Evolutionary conservation across 2,329 filamentous ascomycete genomes (phyloP).

Genomic region (Neocatenulostroma microsporum): DNA sequence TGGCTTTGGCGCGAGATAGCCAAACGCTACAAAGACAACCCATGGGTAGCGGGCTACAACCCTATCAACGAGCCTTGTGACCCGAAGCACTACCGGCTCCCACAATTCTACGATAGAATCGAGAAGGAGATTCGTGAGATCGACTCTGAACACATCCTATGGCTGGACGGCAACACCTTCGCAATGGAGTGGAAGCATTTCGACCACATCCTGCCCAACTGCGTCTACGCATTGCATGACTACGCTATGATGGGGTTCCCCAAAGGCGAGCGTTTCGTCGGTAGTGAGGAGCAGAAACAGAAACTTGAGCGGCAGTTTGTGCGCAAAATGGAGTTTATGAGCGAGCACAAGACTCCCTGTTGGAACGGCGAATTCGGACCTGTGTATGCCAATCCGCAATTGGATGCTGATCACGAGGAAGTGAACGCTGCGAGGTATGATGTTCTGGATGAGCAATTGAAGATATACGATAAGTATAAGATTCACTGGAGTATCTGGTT

Average conservation of each 20-base stretch:
- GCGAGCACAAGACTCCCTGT: slow-evolving; percentile 34
- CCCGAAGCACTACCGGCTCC: slow-evolving; percentile 39
- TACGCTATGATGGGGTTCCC: slow-evolving; percentile 48
- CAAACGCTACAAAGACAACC: slow-evolving; percentile 37
- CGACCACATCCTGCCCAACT: slow-evolving; percentile 35
- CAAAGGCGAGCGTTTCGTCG: slow-evolving; percentile 35
- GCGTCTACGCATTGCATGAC: slow-evolving; percentile 47
- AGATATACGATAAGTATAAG: slow-evolving; percentile 45
- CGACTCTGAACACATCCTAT: slow-evolving; percentile 43
- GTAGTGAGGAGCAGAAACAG: slow-evolving; percentile 36
- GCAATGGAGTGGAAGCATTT: slow-evolving; percentile 38
- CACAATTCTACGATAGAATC: slow-evolving; percentile 40
- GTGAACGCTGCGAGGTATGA: slow-evolving; percentile 38
- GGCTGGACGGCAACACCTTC: slow-evolving; percentile 30
- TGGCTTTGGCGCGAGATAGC: slow-evolving; percentile 46
- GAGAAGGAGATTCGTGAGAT: slow-evolving; percentile 41
- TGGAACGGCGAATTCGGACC: slow-evolving; percentile 47
- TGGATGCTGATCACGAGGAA: slow-evolving; percentile 31
- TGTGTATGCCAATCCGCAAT: slow-evolving; percentile 37
- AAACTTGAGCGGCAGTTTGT: slow-evolving; percentile 39
- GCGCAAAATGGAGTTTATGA: slow-evolving; percentile 44
- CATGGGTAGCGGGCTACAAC: slow-evolving; percentile 46
- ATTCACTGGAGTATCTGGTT: slow-evolving; percentile 49
- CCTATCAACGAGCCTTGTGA: slow-evolving; percentile 47
- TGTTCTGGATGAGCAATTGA: slow-evolving; percentile 39